phyloP scores from a whole-genome alignment of 1,139 yeast genomes.

The Saccharomyces hybrid region DNA sequence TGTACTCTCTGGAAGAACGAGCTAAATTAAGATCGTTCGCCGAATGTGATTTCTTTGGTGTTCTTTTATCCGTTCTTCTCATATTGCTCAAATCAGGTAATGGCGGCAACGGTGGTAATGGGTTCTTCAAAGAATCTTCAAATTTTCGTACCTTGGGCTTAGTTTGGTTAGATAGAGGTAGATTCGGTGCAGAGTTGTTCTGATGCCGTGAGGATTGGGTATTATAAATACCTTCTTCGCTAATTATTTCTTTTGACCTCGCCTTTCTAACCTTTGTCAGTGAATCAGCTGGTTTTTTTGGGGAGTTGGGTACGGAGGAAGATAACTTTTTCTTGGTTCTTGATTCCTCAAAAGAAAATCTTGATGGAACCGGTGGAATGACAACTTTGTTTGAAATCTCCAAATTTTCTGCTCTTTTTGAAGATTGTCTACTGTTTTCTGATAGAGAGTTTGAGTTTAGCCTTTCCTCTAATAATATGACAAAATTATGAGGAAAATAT shows the following conservation, averaged over 20 bases:
- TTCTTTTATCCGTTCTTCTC: constrained; percentile 4
- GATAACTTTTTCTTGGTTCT: not conserved
- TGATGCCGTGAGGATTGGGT: constrained; percentile 5
- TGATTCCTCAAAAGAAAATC: not conserved
- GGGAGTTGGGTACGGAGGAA: constrained; percentile 1
- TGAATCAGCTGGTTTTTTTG: not conserved
- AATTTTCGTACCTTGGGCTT: not conserved
- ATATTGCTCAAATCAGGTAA: constrained; percentile 12
- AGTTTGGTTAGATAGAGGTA: not conserved
- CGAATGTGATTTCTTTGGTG: constrained; percentile 24
- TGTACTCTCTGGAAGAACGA: constrained; percentile 7
- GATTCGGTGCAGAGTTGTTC: constrained; percentile 3
- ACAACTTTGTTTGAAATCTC: not conserved
- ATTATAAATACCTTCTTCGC: constrained; percentile 3
- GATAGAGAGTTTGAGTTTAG: constrained; percentile 5
- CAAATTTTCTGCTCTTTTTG: not conserved
- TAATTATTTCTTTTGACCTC: constrained; percentile 5
- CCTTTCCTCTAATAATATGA: constrained; percentile 44
- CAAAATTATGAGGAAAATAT: constrained; percentile 80
- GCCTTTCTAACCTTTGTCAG: not conserved
- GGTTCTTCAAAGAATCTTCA: not conserved
- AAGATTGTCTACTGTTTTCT: not conserved
- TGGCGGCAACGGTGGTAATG: constrained; percentile 26
- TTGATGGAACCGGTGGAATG: constrained; percentile 6
- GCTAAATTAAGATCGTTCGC: constrained; percentile 18